Evolutionary conservation across 2,329 filamentous ascomycete genomes (phyloP).

Genomic region (Phyllosticta citribraziliensis): DNA sequence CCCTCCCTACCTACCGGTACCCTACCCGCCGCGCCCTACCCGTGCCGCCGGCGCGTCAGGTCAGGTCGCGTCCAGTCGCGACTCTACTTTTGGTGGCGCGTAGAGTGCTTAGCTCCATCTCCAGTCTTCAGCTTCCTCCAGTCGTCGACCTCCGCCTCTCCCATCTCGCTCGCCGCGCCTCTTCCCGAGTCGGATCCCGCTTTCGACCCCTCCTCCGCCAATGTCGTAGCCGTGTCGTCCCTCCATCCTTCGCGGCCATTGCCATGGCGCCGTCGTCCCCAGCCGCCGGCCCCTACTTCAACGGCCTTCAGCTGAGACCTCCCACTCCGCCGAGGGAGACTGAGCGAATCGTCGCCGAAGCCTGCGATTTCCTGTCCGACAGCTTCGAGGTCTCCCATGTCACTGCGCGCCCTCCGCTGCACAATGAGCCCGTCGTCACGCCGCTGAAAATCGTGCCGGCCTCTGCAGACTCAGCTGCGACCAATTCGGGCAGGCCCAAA

Average conservation of each 20-base stretch:
- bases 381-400: constrained; percentile 29
- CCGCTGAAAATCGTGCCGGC: constrained; percentile 35
- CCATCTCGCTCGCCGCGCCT: background rate
- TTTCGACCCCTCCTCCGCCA: background rate
- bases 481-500: constrained; percentile 37
- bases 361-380: constrained; percentile 34
- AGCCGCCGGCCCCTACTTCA: constrained; percentile 24
- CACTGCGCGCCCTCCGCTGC: constrained; percentile 10
- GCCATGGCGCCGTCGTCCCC: constrained; percentile 24
- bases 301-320: constrained; percentile 41
- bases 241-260: background rate
- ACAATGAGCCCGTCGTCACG: constrained; percentile 18
- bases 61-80: constrained; percentile 2
- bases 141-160: background rate
- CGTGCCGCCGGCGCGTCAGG: constrained; percentile 4
- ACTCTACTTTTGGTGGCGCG: background rate
- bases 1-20: background rate
- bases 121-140: background rate
- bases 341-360: constrained; percentile 26
- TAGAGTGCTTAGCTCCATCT: background rate
- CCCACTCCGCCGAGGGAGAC: constrained; percentile 46
- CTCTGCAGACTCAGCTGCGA: constrained; percentile 27
- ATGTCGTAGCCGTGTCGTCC: background rate
- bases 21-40: too few relatives aligned
- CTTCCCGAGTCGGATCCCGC: background rate